Conservation (phyloP, 2,329 filamentous ascomycete species). For the Thermomyces lanuginosus region DNA sequence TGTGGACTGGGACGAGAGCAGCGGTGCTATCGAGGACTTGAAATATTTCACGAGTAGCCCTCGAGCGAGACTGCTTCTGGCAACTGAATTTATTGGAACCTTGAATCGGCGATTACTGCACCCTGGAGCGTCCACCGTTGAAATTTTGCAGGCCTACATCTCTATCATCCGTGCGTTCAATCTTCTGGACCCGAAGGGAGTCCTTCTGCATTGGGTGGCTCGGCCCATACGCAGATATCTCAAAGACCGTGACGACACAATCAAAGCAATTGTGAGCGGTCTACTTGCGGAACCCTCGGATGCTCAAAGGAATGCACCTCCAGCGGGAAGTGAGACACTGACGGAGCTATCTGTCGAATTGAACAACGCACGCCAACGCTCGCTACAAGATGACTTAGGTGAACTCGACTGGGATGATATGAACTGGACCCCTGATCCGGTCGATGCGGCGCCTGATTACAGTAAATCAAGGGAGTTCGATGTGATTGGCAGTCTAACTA, state of each 20-base stretch:
- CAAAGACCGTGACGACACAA: constrained; percentile 48
- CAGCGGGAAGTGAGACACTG: constrained; percentile 24
- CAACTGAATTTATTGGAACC: constrained; percentile 36
- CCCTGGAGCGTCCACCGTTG: constrained; percentile 47
- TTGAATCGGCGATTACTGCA: constrained; percentile 42
- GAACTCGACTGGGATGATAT: constrained; percentile 84
- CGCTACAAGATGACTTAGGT: constrained; percentile 33
- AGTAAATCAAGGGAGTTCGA: constrained; percentile 77
- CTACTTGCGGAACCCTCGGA: constrained; percentile 43
- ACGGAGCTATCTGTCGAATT: constrained; percentile 40
- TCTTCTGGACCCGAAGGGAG: constrained; percentile 46
- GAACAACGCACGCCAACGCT: constrained; percentile 25
- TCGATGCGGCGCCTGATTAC: constrained; percentile 86
- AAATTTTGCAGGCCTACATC: constrained; percentile 53
- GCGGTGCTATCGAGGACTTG: constrained; percentile 44
- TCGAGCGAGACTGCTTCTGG: constrained; percentile 39
- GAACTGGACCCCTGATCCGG: constrained; percentile 81
- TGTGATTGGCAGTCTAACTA: constrained; percentile 78
- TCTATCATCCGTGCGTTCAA: constrained; percentile 49
- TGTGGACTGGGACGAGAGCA: constrained; percentile 43
- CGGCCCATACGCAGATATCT: constrained; percentile 47
- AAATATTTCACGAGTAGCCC: constrained; percentile 40
- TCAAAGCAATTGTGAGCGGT: constrained; percentile 47
- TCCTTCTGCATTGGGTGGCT: constrained; percentile 51
- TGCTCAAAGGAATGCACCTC: no score